Evolutionary conservation across 176 grass and related monocot genomes (phyloP).

Genomic region (Triticum turgidum): DNA sequence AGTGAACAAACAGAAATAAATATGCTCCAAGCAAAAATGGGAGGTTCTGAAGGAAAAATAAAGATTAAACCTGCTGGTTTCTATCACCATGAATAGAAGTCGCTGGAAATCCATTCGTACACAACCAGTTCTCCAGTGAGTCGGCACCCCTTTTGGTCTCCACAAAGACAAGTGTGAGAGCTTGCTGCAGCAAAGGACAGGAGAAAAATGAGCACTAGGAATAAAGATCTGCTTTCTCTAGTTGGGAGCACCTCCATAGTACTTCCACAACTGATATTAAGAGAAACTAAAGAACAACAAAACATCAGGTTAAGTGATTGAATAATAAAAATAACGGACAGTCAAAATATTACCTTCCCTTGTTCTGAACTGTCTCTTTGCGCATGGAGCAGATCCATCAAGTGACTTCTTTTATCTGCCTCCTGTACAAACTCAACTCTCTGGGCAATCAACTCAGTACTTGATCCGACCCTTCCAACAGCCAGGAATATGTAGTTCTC

Average conservation of each 20-base stretch:
- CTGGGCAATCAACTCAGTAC: constrained; percentile 91
- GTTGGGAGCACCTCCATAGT: background rate
- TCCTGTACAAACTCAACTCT: constrained; percentile 95
- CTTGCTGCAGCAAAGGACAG: constrained; percentile 46
- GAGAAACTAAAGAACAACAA: constrained; percentile 1
- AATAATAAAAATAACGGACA: background rate
- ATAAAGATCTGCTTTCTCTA: background rate
- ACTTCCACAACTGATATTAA: background rate
- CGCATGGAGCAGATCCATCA: constrained; percentile 97
- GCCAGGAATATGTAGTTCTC: constrained; percentile 93
- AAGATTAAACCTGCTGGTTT: constrained; percentile 78
- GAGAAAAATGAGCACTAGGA: constrained; percentile 6
- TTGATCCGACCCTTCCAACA: constrained; percentile 98
- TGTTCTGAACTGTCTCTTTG: constrained; percentile 68
- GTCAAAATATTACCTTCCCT: constrained; percentile 54
- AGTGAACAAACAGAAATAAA: background rate
- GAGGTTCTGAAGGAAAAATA: background rate
- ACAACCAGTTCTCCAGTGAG: constrained; percentile 90
- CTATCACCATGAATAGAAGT: constrained; percentile 99
- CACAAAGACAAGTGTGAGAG: constrained; percentile 94
- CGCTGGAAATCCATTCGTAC: constrained; percentile 91
- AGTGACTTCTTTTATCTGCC: constrained; percentile 92
- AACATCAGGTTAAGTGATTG: background rate
- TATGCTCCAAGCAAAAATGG: background rate
- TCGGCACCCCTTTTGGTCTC: constrained; percentile 98